These are phyloP conservation scores for Monosporascus sp. DNA, from an alignment of 2,329 filamentous ascomycete genomes.

Conservation along the genomic window DNA sequence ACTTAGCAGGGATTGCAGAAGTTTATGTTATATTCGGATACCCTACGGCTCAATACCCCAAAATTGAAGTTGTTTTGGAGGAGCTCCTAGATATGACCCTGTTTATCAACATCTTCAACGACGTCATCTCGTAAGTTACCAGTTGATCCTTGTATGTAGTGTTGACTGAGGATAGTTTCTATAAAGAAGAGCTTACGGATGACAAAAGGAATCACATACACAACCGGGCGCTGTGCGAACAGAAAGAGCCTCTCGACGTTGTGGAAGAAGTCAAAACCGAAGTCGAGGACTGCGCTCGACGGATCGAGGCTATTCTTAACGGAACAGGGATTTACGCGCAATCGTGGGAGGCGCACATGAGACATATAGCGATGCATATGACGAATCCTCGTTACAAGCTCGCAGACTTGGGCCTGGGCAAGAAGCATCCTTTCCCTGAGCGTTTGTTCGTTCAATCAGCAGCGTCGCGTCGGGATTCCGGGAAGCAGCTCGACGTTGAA, in stretches of 20 bases:
- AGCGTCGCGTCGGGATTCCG: background rate
- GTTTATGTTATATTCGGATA: constrained; percentile 18
- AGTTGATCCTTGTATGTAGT: background rate
- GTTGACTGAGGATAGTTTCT: constrained; percentile 9
- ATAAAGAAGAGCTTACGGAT: constrained; percentile 16
- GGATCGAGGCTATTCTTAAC: constrained; percentile 10
- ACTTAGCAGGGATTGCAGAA: constrained; percentile 15
- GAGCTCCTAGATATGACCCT: constrained; percentile 16
- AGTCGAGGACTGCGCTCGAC: constrained; percentile 6
- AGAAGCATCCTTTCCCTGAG: constrained; percentile 9
- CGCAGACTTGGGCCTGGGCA: constrained; percentile 11
- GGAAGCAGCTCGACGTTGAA: too few relatives aligned
- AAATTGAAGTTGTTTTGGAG: constrained; percentile 13
- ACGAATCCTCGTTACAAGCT: constrained; percentile 15
- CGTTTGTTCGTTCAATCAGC: background rate
- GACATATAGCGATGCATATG: constrained; percentile 16
- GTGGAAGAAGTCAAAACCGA: constrained; percentile 10
- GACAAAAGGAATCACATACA: constrained; percentile 15
- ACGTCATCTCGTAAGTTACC: constrained; percentile 16
- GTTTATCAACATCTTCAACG: constrained; percentile 17
- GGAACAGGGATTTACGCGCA: constrained; percentile 13
- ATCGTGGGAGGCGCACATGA: constrained; percentile 10
- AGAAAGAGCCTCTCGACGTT: constrained; percentile 3
- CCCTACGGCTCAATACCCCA: constrained; percentile 14
- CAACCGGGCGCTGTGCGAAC: constrained; percentile 9